Base-by-base conservation (phyloP, 2,329 filamentous ascomycete genomes). In the Rhexocercosporidium sp. region DNA sequence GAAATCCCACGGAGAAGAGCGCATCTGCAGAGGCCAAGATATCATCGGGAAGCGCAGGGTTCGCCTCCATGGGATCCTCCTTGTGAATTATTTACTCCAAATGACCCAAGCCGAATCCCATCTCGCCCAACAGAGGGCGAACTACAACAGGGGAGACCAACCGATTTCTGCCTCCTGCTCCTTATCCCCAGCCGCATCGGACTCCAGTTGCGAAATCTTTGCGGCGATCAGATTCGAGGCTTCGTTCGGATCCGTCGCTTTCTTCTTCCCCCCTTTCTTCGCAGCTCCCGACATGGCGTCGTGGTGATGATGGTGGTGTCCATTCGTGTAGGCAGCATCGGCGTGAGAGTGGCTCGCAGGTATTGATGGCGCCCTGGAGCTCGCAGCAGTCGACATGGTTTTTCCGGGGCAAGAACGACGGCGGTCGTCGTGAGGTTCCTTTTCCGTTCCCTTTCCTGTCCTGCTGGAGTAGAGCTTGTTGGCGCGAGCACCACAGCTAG, bases 111-210 rank as follows among this genome's bases (percentile, higher is more conserved):
- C 14, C 37, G 20, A 6, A 18, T 9, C 29, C n/a, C 18, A 41
- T 59, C 37, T 59, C 9, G 16, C 41, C 37, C 20, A 59, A 59
- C 20, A 44, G 34, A 29, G 20, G 44, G 20, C 18, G 44, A 18
- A 16, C 3, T 47, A 66, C 59, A 72, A 73, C 47, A 69, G 72
- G 67, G 62, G 67, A 60, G 47, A 86, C 89, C 78, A 83, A 97
- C 94, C 93, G 78, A 99, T 97, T 83, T 98, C 96, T 69, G 92
- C 88, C 81, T 97, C 94, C 81, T 97, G 93, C 80, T 96, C 95
- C 80, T 96, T 97, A 78, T 97, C 94, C 67, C 93, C 93, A 12
- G 94, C 94, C 59, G 92, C 92, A 84, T 97, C 94, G 70, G 93
- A 92, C 80, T 99, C 96, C 67, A 99, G 84, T 82, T 98, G 96